Base-by-base conservation (phyloP, 2,329 filamentous ascomycete species). In the Pseudocercospora musae region DNA sequence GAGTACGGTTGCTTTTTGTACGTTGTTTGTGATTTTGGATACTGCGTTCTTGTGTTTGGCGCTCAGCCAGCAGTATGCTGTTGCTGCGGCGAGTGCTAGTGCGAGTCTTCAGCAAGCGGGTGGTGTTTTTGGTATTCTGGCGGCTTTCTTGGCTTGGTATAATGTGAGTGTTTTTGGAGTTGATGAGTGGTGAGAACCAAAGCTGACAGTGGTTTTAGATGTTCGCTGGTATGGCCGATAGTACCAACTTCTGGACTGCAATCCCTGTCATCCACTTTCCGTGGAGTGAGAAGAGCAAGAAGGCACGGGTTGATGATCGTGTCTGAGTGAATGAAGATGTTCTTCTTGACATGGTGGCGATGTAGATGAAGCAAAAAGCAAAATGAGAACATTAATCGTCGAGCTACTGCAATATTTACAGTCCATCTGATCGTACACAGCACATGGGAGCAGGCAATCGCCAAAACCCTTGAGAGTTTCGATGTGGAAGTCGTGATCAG, bases 101-200 rank as follows among this genome's bases (percentile, higher is more conserved):
- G 54, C 58, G 2, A 37, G 44, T 0, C 25, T 71, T 42, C 85
- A 86, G 70, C 89, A 88, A 76, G 85, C 89, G 3, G 91, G 89
- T 66, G 92, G 91, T 58, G 82, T 87, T 64, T 94, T 95, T 73
- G 91, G 91, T n/a, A 82, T 95, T 65, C 71, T 95, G 6, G 87
- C 91, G 1, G 89, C 91, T 0, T 95, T 96, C 74, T 73, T 91
- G 60, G 91, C 91, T 3, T 96, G 91, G 91, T 96, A 94, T 78
- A 92, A 92, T 72, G 91, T 91, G 40, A 46, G 42, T 46, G 9
- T 82, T 94, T 63, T 90, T 90, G 57, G 31, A 50, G 9, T 25
- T 29, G 5, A 29, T 27, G 29, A 50, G 2, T 1, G 15, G n/a
- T 18, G 13, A 2, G 6, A 15, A 25, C 1, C 21, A 18, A 15